A percentile compares a stretch with the other conserved stretches of the same genome.
Evolutionary conservation across 176 grass and related monocot species (phyloP).

Genomic region (Oryza officinalis): DNA sequence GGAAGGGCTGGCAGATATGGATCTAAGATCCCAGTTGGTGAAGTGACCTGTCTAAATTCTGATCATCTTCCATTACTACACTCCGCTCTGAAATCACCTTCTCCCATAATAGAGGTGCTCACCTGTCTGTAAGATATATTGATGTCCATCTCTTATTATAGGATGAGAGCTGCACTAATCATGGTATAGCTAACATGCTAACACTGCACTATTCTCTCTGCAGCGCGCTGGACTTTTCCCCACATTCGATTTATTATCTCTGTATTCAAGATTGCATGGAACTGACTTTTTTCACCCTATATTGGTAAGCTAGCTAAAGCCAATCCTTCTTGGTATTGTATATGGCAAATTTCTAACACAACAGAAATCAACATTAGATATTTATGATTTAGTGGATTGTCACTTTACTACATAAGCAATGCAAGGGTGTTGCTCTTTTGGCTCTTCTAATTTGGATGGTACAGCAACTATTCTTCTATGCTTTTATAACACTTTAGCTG

Average conservation of each 20-base stretch:
- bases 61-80: conserved; percentile 86
- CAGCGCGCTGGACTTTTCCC: conserved; percentile 91
- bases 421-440: conserved; percentile 16
- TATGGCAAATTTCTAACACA: conserved; percentile 30
- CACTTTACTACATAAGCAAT: conserved; percentile 1
- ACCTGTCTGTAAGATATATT: conserved; percentile 13
- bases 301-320: conserved; percentile 54
- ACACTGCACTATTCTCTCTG: conserved; percentile 35
- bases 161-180: conserved; percentile 28
- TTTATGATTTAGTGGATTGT: conserved; percentile 16
- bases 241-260: conserved; percentile 80
- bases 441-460: background rate
- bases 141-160: conserved; percentile 17
- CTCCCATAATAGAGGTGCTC: conserved; percentile 78
- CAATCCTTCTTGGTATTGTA: background rate
- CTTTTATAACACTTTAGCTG: conserved; percentile 25
- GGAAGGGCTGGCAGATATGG: conserved; percentile 98
- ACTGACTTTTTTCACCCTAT: conserved; percentile 65
- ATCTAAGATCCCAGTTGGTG: conserved; percentile 88
- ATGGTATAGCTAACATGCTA: conserved; percentile 17
- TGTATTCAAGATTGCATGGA: conserved; percentile 75
- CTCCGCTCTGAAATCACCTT: conserved; percentile 77
- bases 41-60: conserved; percentile 75
- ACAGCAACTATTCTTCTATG: background rate
- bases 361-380: conserved; percentile 9